Base-by-base conservation (phyloP, 352 stramenopile species). In the Phytopythium vexans region DNA sequence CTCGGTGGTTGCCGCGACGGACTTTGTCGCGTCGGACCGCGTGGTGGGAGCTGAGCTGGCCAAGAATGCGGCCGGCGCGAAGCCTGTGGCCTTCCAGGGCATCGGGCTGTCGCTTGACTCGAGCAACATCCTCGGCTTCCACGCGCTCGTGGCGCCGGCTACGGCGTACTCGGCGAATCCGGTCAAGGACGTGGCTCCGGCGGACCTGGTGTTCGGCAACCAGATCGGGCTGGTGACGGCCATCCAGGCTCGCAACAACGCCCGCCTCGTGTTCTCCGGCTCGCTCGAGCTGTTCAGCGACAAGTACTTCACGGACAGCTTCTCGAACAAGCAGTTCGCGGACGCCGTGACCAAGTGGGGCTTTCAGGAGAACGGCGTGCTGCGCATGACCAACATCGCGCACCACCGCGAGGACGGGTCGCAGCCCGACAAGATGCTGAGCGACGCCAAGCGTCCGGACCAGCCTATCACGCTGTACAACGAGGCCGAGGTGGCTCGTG, bases 241-340 rank as follows among this genome's bases (percentile, higher is more conserved):
- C n/a, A 70, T 95, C 9, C 91, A 97, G 64, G 86, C 62, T 11
- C 88, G 90, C 49, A 97, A 95, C 78, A 98, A 98, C 52, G 88
- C 89, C 14, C 86, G 92, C 8, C 66, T 97, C 16, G 60, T 96
- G 27, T 88, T 98, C 52, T 58, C 81, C 15, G 89, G 88, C 34
- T 97, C 88, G 38, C 60, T 96, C 34, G 86, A 92, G 21, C 61
- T 96, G 36, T 97, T 97, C 60, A 92, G 80, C 64, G 74, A 97
- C 72, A 72, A 81, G 62, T 97, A 83, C 67, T 78, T 95, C 41
- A 71, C 59, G 39, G 69, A 74, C 33, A 15, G 47, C 10, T 88
- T 78, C 49, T 82, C 81, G 3, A 96, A 96, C 68, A 64, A 74
- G n/a, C 60, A 60, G 41, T 96, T 97, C 43, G 71, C 74, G 38